phyloP scores from a whole-genome alignment of 1,139 yeast genomes.

The Zygosaccharomyces pseudobailii region DNA sequence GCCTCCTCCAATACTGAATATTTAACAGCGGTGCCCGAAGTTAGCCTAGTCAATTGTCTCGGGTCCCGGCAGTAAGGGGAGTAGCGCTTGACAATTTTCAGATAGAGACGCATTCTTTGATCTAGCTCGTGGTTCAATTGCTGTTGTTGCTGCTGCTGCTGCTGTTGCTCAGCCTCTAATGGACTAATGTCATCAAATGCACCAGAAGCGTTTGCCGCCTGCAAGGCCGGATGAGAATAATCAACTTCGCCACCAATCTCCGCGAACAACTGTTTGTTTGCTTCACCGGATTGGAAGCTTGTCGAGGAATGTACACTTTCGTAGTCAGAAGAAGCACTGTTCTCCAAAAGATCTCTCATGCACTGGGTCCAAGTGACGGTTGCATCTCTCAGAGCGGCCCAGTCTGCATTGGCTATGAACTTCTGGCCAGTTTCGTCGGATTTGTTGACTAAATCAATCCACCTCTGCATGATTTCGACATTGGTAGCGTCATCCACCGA shows the following conservation, averaged over 20 bases:
- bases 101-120: constrained; percentile 52
- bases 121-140: background rate
- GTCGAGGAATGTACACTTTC: constrained; percentile 5
- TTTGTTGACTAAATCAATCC: constrained; percentile 54
- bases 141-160: constrained; percentile 11
- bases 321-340: constrained; percentile 1
- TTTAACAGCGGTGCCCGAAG: constrained; percentile 40
- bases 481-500: constrained; percentile 50
- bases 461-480: constrained; percentile 51
- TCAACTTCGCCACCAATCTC: constrained; percentile 23
- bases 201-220: constrained; percentile 37
- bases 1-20: constrained; percentile 39
- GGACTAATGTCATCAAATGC: constrained; percentile 33
- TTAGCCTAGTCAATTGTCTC: constrained; percentile 40
- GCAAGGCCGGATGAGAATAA: constrained; percentile 34
- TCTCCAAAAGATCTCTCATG: constrained; percentile 7
- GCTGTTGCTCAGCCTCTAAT: constrained; percentile 4
- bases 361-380: constrained; percentile 47
- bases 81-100: constrained; percentile 52
- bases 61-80: constrained; percentile 45
- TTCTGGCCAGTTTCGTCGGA: constrained; percentile 52
- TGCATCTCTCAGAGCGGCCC: constrained; percentile 82
- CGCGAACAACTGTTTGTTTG: constrained; percentile 13
- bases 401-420: constrained; percentile 77
- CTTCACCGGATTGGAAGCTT: constrained; percentile 10